Percentiles rank a stretch among this genome's conserved stretches.
Conservation (phyloP, 164 flowering plant species). For the Stephania yunnanensis region DNA sequence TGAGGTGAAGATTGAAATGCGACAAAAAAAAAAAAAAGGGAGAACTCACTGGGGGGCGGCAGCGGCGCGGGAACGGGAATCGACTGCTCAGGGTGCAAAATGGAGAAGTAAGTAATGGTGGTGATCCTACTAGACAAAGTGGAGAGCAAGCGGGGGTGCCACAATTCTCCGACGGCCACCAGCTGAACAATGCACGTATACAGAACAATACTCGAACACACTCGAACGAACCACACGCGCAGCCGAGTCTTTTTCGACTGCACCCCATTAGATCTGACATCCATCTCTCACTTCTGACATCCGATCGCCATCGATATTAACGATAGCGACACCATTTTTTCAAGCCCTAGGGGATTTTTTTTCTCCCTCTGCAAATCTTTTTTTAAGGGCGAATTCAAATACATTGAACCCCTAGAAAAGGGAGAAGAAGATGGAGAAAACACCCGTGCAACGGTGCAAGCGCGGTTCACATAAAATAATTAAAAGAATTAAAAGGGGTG, state of each 20-base stretch:
- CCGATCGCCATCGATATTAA: conserved; percentile 31
- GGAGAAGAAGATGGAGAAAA: neutral
- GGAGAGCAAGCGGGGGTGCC: conserved; percentile 49
- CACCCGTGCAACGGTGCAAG: neutral
- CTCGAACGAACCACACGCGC: conserved; percentile 76
- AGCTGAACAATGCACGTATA: conserved; percentile 96
- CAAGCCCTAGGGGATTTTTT: neutral
- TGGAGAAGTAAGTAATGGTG: conserved; percentile 20
- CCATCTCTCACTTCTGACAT: conserved; percentile 39
- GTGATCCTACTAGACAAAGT: conserved; percentile 30
- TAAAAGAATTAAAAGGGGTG: too few relatives aligned
- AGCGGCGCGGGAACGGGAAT: conserved; percentile 21
- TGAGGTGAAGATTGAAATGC: neutral
- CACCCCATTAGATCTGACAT: conserved; percentile 55
- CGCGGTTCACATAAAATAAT: neutral
- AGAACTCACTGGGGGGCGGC: conserved; percentile 49
- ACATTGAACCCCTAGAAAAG: neutral
- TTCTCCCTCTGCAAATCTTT: neutral
- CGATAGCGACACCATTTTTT: neutral
- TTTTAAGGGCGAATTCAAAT: neutral
- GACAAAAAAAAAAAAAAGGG: neutral
- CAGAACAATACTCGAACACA: conserved; percentile 77
- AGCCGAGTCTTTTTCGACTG: conserved; percentile 45
- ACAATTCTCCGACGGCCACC: conserved; percentile 70
- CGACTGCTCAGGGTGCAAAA: conserved; percentile 13